Evolutionary conservation across 2,329 filamentous ascomycete genomes (phyloP).

Genomic region (Neofusicoccum ribis): DNA sequence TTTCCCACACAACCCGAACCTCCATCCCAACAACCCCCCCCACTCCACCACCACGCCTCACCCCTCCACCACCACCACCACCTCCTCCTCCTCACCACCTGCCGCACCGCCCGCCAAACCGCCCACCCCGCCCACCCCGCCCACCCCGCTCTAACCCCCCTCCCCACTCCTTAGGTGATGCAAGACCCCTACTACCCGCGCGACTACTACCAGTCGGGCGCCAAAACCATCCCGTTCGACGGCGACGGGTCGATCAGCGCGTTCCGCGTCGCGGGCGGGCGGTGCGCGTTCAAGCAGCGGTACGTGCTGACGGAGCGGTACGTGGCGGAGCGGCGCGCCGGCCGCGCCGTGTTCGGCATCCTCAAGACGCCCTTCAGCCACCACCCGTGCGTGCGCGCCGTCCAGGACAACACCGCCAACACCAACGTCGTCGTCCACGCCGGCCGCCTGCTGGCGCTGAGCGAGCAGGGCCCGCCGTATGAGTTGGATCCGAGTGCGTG

Average conservation of each 20-base stretch:
- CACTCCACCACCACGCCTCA: too few species aligned
- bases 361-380: conserved; percentile 21
- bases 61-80: too few species aligned
- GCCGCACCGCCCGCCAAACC: too few species aligned
- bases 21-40: too few species aligned
- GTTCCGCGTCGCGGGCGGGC: conserved; percentile 33
- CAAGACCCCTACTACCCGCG: conserved; percentile 48
- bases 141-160: too few species aligned
- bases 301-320: conserved; percentile 35
- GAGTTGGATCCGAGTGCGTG: conserved; percentile 24
- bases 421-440: conserved; percentile 20
- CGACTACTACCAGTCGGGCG: conserved; percentile 32
- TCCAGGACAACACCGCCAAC: conserved; percentile 21
- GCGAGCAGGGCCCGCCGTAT: conserved; percentile 23
- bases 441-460: conserved; percentile 11
- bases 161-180: conserved; percentile 37
- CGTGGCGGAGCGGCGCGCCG: conserved; percentile 27
- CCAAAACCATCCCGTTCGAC: conserved; percentile 30
- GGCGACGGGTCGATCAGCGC: conserved; percentile 35
- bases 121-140: too few species aligned
- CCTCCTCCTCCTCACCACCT: too few species aligned
- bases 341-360: conserved; percentile 20
- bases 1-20: too few species aligned
- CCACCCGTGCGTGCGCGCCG: conserved; percentile 29
- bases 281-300: conserved; percentile 31